Conservation (phyloP, 2,329 filamentous ascomycete species). For the Phaeosphaeriaceae sp. region DNA sequence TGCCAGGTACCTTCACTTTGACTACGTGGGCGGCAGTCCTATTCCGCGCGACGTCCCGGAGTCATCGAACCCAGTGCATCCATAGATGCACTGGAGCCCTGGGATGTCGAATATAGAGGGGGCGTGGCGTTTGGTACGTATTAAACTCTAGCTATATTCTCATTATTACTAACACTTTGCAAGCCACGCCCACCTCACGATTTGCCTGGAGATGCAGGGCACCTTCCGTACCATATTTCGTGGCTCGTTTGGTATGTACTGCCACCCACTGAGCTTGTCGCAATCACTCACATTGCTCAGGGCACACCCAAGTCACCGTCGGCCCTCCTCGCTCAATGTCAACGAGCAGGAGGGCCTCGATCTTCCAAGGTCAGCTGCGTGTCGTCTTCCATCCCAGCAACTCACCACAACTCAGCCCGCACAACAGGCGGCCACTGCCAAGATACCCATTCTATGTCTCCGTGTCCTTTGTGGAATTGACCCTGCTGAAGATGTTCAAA, state of each 20-base stretch:
- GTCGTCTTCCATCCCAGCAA: conserved; percentile 22
- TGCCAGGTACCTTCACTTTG: neutral
- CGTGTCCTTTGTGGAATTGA: neutral
- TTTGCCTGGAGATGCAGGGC: neutral
- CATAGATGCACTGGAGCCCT: neutral
- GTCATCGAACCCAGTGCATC: neutral
- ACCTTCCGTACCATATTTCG: neutral
- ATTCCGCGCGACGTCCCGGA: neutral
- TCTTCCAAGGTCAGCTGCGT: neutral
- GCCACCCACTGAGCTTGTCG: neutral
- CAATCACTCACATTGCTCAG: neutral
- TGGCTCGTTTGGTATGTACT: neutral
- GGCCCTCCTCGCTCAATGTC: neutral
- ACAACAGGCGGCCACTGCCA: conserved; percentile 39
- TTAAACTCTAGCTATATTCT: neutral
- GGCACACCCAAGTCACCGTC: neutral
- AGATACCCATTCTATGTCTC: conserved; percentile 58
- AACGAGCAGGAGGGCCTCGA: neutral
- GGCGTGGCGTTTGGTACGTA: neutral
- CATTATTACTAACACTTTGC: neutral
- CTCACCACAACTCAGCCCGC: conserved; percentile 32
- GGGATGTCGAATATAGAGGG: neutral
- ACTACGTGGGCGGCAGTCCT: neutral
- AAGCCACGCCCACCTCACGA: neutral
- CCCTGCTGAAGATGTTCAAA: neutral